Evolutionary conservation across 208 protist species (phyloP).

Genomic region (Acanthamoeba culbertsoni): DNA sequence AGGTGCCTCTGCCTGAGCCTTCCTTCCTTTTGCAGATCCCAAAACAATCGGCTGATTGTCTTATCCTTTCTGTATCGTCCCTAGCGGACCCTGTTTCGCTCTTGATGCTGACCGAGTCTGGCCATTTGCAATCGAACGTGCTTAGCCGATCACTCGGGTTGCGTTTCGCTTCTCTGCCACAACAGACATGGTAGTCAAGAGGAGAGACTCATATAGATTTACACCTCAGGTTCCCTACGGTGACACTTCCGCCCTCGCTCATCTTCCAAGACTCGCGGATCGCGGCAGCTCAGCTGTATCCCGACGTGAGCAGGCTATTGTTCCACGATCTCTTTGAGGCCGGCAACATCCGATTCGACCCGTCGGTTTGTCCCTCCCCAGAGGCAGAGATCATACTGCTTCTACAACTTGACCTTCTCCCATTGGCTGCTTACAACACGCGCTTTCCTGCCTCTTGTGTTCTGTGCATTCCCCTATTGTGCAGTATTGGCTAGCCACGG

Average conservation of each 20-base stretch:
- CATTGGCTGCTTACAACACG: too few species aligned
- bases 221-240: neutral
- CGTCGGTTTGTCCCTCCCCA: neutral
- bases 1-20: neutral
- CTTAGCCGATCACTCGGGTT: slow-evolving; percentile 11
- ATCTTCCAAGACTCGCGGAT: slow-evolving; percentile 42
- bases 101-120: neutral
- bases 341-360: slow-evolving; percentile 13
- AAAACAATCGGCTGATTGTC: neutral
- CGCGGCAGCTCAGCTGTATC: neutral
- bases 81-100: neutral
- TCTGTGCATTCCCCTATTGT: neutral
- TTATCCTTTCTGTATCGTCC: neutral
- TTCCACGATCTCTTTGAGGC: slow-evolving; percentile 20
- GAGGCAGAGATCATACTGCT: too few species aligned
- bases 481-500: slow-evolving; percentile 6
- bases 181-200: neutral
- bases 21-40: neutral
- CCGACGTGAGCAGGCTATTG: neutral
- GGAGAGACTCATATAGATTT: neutral
- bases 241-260: slow-evolving; percentile 16
- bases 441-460: neutral
- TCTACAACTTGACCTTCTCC: too few species aligned
- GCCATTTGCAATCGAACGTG: neutral
- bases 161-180: neutral